Evolutionary conservation across 1,284 basidiomycete genomes (phyloP).

Genomic region (Moesziomyces parantarcticus): DNA sequence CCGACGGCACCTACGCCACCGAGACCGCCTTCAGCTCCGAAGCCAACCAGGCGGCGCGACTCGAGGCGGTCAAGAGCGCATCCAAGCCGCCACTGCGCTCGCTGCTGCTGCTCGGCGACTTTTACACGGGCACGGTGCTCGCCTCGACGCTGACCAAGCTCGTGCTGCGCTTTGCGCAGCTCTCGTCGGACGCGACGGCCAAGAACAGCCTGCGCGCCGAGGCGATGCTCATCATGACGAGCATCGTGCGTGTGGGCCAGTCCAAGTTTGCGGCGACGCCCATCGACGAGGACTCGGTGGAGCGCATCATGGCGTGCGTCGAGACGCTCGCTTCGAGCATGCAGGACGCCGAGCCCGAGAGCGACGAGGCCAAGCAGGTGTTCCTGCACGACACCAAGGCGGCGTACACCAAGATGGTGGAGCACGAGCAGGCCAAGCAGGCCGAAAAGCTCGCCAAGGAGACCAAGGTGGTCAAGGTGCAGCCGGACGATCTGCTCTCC

Average conservation of each 20-base stretch:
- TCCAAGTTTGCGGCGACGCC: slow-evolving; percentile 91
- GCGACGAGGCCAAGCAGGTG: slow-evolving; percentile 79
- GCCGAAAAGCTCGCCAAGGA: slow-evolving; percentile 87
- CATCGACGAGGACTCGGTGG: slow-evolving; percentile 97
- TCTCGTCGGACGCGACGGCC: slow-evolving; percentile 74
- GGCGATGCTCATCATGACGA: slow-evolving; percentile 98
- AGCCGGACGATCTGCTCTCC: slow-evolving; percentile 89
- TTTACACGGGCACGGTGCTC: slow-evolving; percentile 92
- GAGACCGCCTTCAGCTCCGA: slow-evolving; percentile 88
- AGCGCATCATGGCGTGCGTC: slow-evolving; percentile 96
- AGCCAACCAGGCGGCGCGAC: slow-evolving; percentile 73
- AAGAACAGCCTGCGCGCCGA: slow-evolving; percentile 79
- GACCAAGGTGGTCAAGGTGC: slow-evolving; percentile 78
- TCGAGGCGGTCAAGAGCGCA: slow-evolving; percentile 85
- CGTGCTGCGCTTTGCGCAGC: slow-evolving; percentile 81
- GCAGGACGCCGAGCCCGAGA: slow-evolving; percentile 65
- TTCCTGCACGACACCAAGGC: slow-evolving; percentile 93
- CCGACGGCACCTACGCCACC: slow-evolving; percentile 97
- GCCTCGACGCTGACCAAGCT: slow-evolving; percentile 91
- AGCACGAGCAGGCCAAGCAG: slow-evolving; percentile 75
- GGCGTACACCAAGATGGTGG: slow-evolving; percentile 94
- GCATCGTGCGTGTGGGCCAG: slow-evolving; percentile 94
- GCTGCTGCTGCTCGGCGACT: slow-evolving; percentile 92
- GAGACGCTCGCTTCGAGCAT: slow-evolving; percentile 78
- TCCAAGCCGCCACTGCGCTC: slow-evolving; percentile 92